Evolutionary conservation across 306 rosid genomes (phyloP), one percentile per base, ranked within the genome.

Genomic region (Pyrus betulifolia): DNA sequence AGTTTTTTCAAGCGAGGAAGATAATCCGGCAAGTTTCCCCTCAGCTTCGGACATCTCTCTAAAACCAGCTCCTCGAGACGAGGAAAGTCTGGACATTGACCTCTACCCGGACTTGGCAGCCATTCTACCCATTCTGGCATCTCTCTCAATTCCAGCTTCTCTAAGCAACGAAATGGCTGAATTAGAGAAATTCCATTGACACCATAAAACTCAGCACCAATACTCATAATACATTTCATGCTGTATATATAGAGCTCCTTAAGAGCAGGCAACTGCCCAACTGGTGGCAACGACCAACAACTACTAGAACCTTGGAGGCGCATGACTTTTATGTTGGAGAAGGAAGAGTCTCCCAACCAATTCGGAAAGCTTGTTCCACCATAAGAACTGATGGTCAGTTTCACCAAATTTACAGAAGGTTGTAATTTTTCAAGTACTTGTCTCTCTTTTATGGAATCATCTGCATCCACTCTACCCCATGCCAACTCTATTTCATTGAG

Each of bases 211-310:
- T 73, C 76, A 73, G 2, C 23, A 73, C 68, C 42, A n/a, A 73
- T 73, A 0, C 9, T 73, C 25, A 0, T 23, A 8, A 73, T 57
- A 63, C 18, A 14, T 7, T 40, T 0, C 62, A 73, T n/a, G 0
- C 5, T 5, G 1, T 0, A 0, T 2, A 75, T 46, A 25, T 18
- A 4, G 9, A 79, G 66, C 44, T 28, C 2, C 25, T 67, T 79
- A 15, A 83, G 78, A 14, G 64, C n/a, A 0, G 72, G 78, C 66
- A 83, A 60, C 61, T 5, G 46, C 0, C 75, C 83, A 58, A 83
- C 67, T 4, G 67, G 27, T 6, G 81, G 83, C 79, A 71, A 27
- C 2, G 8, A 3, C 2, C 1, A 19, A 8, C 77, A 74, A 44
- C 6, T 10, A 13, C 14, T 10, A 15, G 44, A 74, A 42, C 30